Conservation (phyloP, 1,284 basidiomycete genomes). For the Pulveroboletus sp. region DNA sequence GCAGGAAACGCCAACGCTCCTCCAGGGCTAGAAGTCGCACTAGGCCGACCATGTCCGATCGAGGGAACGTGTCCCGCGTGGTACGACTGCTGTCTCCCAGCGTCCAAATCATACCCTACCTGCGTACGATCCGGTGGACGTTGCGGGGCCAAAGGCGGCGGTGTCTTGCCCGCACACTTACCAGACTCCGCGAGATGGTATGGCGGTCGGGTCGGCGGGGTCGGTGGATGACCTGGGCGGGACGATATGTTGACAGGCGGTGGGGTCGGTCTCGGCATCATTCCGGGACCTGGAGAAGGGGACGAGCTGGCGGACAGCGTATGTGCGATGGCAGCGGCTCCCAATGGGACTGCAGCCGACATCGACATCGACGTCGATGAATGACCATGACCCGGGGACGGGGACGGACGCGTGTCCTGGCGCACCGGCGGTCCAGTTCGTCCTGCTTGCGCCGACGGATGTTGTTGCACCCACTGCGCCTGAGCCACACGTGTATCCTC, state of each 20-base stretch:
- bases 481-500: conserved; percentile 48
- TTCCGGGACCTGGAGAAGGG: no score
- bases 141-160: not conserved
- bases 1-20: not conserved
- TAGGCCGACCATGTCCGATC: not conserved
- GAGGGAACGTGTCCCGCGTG: not conserved
- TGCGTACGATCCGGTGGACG: not conserved
- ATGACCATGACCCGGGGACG: not conserved
- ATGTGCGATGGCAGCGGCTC: not conserved
- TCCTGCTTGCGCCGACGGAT: no score
- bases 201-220: no score
- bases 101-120: not conserved
- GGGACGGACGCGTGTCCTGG: conserved; percentile 8
- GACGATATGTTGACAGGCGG: conserved; percentile 19
- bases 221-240: conserved; percentile 5
- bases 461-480: no score
- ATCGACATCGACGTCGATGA: no score
- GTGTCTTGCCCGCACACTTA: no score
- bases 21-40: no score
- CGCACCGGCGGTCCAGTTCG: not conserved
- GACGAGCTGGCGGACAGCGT: not conserved
- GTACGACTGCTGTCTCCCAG: not conserved
- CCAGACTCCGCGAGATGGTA: no score
- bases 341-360: conserved; percentile 5
- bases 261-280: not conserved